Evolutionary conservation across 306 rosid genomes (phyloP).

Genomic region (Heteromeles arbutifolia): DNA sequence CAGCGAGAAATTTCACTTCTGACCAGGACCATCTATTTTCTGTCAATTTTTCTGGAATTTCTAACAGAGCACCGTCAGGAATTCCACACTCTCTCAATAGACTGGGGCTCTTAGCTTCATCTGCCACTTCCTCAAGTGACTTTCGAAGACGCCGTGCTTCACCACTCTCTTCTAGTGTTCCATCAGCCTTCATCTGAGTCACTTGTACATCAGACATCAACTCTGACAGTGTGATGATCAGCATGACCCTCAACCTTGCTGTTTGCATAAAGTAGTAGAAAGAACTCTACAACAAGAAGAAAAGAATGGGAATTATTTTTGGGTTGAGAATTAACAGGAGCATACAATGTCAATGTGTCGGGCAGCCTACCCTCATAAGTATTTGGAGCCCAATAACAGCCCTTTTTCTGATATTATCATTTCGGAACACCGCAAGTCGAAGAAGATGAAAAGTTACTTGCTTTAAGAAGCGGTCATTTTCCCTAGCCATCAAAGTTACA

Average conservation of each 20-base stretch:
- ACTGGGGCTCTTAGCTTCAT: constrained; percentile 56
- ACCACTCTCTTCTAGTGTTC: constrained; percentile 94
- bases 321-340: background rate
- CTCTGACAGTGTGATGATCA: constrained; percentile 91
- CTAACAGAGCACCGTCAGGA: constrained; percentile 56
- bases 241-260: constrained; percentile 93
- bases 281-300: constrained; percentile 66
- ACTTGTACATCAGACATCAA: constrained; percentile 99
- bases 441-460: constrained; percentile 97
- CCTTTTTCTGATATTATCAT: constrained; percentile 83
- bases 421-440: constrained; percentile 88
- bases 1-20: constrained; percentile 78
- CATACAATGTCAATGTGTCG: constrained; percentile 10
- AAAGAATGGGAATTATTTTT: constrained; percentile 10
- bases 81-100: constrained; percentile 74
- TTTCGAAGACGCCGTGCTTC: constrained; percentile 85
- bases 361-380: constrained; percentile 77
- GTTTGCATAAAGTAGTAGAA: constrained; percentile 85
- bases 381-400: constrained; percentile 92
- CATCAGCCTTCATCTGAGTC: constrained; percentile 96
- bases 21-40: constrained; percentile 94
- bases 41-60: constrained; percentile 58
- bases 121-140: constrained; percentile 77
- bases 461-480: constrained; percentile 95
- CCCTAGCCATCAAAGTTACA: constrained; percentile 88